phyloP scores from a whole-genome alignment of 2,329 filamentous ascomycete species.

The Scedosporium minutisporum region DNA sequence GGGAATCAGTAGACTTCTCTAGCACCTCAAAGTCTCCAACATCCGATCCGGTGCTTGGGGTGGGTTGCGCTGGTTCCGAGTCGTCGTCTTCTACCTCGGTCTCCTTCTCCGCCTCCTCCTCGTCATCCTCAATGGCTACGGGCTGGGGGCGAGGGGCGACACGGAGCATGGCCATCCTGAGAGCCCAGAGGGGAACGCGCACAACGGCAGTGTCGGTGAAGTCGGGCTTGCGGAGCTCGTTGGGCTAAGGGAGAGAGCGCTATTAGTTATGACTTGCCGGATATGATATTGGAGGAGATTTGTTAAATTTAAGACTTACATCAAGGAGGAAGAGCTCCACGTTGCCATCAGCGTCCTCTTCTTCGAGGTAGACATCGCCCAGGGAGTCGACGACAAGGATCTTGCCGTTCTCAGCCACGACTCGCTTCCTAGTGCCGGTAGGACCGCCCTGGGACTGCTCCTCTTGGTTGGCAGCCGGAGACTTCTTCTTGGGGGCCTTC shows the following conservation, averaged over 20 bases:
- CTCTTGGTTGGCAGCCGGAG: slow-evolving; percentile 21
- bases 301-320: slow-evolving; percentile 40
- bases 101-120: slow-evolving; percentile 26
- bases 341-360: slow-evolving; percentile 78
- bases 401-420: slow-evolving; percentile 92
- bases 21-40: slow-evolving; percentile 54
- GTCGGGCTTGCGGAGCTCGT: slow-evolving; percentile 69
- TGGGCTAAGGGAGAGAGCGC: slow-evolving; percentile 40
- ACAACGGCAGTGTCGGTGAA: slow-evolving; percentile 75
- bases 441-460: slow-evolving; percentile 46
- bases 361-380: slow-evolving; percentile 92
- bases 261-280: slow-evolving; percentile 11
- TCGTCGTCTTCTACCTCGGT: slow-evolving; percentile 32
- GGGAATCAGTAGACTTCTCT: slow-evolving; percentile 49
- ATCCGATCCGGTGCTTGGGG: slow-evolving; percentile 48
- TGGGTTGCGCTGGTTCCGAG: slow-evolving; percentile 37
- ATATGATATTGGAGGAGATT: neutral
- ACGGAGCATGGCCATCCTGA: slow-evolving; percentile 36
- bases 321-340: slow-evolving; percentile 79
- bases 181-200: slow-evolving; percentile 61
- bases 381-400: slow-evolving; percentile 82
- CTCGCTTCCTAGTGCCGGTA: slow-evolving; percentile 71
- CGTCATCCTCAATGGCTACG: slow-evolving; percentile 24
- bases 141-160: slow-evolving; percentile 40
- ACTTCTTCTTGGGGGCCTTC: slow-evolving; percentile 37